Evolutionary conservation across 768 basidiomycete genomes (phyloP), one percentile per base, ranked within the genome.

Genomic region (Inosperma sp.): DNA sequence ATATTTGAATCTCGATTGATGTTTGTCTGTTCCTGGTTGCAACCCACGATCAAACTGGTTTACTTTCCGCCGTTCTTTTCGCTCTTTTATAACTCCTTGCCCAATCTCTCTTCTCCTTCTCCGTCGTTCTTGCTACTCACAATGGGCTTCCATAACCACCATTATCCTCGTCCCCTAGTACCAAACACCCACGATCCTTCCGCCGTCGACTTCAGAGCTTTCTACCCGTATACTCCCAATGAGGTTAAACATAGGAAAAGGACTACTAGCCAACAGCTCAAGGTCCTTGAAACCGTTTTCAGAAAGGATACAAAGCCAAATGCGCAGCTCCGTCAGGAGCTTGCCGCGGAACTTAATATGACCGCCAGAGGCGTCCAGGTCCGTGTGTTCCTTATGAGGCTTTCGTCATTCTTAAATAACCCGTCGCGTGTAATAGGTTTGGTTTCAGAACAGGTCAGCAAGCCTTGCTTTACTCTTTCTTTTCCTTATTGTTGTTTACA

Each of bases 311-410:
- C 90, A 49, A 98, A 98, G 67, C 94, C 95, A 13, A 93, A 93
- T 66, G 85, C 83, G 31, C 70, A 78, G 6, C 72, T 87, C 30
- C 79, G 95, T 59, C 90, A 88, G 66, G 76, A 81, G 56, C 81
- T 98, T 47, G 87, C 93, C 0, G 70, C 76, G 8, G 78, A 92
- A 70, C 81, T 97, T 51, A 84, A 83, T 55, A 98, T 98, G 94
- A 88, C 89, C 8, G 82, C 92, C 17, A 75, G 94, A 53, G 92
- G 91, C n/a, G 89, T 98, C 2, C 94, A 98, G 79, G 94, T 95
- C 51, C 41, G 75, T 80, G 13, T 51, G 27, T 47, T 37, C 23
- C 12, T 29, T 34, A 17, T 36, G 23, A 34, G 44, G 48, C 48
- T 37, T 17, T 26, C 14, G 23, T 33, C 50, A 43, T 45, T 49